Evolutionary conservation across 2,329 filamentous ascomycete species (phyloP).

Genomic region (Fusarium temperatum): DNA sequence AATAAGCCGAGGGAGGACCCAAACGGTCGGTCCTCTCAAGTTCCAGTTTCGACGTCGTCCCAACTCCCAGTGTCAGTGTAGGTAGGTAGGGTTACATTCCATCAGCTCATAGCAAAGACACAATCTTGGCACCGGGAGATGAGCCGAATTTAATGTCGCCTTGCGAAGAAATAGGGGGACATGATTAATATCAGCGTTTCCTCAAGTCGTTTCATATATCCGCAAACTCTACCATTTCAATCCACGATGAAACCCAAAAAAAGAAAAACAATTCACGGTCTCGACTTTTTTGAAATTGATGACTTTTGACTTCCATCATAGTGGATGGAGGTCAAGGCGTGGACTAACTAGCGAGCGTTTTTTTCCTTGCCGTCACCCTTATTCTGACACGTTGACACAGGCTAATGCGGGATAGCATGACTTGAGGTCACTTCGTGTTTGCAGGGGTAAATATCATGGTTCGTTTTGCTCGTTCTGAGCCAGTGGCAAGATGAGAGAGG

Average conservation of each 20-base stretch:
- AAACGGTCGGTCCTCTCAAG: conserved; percentile 9
- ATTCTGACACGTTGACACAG: conserved; percentile 11
- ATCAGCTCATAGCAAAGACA: not conserved
- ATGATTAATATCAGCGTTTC: not conserved
- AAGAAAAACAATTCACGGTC: conserved; percentile 6
- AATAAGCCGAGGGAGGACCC: conserved; percentile 11
- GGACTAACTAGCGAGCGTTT: conserved; percentile 2
- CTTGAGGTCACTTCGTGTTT: conserved; percentile 9
- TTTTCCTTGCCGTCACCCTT: conserved; percentile 1
- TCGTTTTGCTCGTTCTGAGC: not conserved
- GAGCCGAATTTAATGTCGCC: conserved; percentile 8
- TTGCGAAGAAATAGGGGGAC: conserved; percentile 10
- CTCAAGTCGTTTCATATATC: conserved; percentile 11
- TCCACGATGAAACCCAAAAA: conserved; percentile 12
- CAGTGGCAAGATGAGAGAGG: conserved; percentile 27
- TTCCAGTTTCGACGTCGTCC: conserved; percentile 2
- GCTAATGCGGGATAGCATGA: conserved; percentile 21
- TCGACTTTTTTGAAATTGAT: not conserved
- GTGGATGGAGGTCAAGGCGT: conserved; percentile 5
- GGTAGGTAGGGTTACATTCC: conserved; percentile 6
- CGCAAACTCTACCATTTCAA: not conserved
- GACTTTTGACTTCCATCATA: not conserved
- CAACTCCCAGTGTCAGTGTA: not conserved
- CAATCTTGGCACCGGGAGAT: conserved; percentile 8
- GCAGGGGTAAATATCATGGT: not conserved